Evolutionary conservation across 2,329 filamentous ascomycete species (phyloP), one percentile per base, ranked within the genome.

Genomic region (Claviceps sp.): DNA sequence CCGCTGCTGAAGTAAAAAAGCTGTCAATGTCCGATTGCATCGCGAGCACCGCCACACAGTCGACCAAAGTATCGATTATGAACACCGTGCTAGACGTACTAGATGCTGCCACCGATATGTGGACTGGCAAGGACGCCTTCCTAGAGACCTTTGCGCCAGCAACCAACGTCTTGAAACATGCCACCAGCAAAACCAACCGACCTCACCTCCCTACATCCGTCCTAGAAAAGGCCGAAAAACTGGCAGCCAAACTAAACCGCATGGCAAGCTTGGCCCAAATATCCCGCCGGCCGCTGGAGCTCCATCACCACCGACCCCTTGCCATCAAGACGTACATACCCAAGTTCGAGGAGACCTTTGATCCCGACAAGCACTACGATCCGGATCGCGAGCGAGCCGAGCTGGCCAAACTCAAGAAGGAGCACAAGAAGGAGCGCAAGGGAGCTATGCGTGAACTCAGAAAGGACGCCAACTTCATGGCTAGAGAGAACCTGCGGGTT

Each of bases 331-430:
- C 82, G 7, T 84, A 80, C 54, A 82, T 96, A 47, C 93, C 93
- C 68, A 95, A 95, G 68, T 98, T 97, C 71, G 93, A 97, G 71
- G 91, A 96, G 65, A 78, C 80, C 53, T 98, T 89, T 78, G 93
- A 95, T 67, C 93, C 93, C 3, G 82, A 87, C 72, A 91, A 89
- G 72, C 93, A 97, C 77, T 97, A 98, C 78, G 94, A 98, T 65
- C 89, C 89, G 1, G 87, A 98, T 69, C 84, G 84, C 59, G 89
- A 95, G 69, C 87, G 93, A 38, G 84, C 87, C 22, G 89, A 96
- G 64, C 70, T 86, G 56, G 83, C 83, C 64, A 93, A 90, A 68
- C 78, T 98, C 63, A 84, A 83, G 71, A 84, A 84, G 56, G 91
- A 97, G 73, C 87, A 90, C 78, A 95, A 95, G 81, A 82, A 86